These are phyloP conservation scores for Rhodotorula sp. DNA, from an alignment of 1,284 basidiomycete genomes.

Conservation along the genomic window DNA sequence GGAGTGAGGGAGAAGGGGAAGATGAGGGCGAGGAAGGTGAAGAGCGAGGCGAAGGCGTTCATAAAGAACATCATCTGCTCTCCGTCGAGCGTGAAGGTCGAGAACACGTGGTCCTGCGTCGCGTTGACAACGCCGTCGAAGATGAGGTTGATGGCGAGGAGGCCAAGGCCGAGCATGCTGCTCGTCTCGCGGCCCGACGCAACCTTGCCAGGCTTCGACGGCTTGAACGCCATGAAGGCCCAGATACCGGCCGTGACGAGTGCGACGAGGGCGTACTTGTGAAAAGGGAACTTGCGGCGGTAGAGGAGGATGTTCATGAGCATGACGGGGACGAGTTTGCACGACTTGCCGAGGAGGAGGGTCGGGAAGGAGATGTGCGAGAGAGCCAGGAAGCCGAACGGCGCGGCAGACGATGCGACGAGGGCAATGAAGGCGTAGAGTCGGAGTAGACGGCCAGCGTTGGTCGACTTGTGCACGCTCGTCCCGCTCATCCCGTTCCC, in stretches of 20 bases:
- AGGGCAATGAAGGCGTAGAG: constrained; percentile 78
- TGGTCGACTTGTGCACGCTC: neutral
- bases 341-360: constrained; percentile 97
- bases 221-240: constrained; percentile 81
- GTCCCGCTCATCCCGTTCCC: too few species aligned
- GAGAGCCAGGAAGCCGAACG: constrained; percentile 91
- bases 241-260: constrained; percentile 91
- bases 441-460: constrained; percentile 56
- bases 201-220: constrained; percentile 43
- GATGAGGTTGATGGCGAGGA: constrained; percentile 79
- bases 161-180: constrained; percentile 62
- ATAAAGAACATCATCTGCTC: constrained; percentile 99
- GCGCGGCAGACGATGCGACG: constrained; percentile 86
- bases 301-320: constrained; percentile 82
- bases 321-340: constrained; percentile 95
- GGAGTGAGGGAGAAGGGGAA: constrained; percentile 44
- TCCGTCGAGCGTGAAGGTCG: constrained; percentile 71
- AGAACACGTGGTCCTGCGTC: constrained; percentile 98
- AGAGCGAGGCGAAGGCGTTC: constrained; percentile 73
- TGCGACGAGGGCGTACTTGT: constrained; percentile 80
- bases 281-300: constrained; percentile 75
- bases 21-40: constrained; percentile 49
- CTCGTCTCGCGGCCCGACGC: constrained; percentile 44
- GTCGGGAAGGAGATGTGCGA: constrained; percentile 97
- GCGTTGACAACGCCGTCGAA: constrained; percentile 94